phyloP scores from a whole-genome alignment of 129 eudicot genomes.

The Flaveria robusta region DNA sequence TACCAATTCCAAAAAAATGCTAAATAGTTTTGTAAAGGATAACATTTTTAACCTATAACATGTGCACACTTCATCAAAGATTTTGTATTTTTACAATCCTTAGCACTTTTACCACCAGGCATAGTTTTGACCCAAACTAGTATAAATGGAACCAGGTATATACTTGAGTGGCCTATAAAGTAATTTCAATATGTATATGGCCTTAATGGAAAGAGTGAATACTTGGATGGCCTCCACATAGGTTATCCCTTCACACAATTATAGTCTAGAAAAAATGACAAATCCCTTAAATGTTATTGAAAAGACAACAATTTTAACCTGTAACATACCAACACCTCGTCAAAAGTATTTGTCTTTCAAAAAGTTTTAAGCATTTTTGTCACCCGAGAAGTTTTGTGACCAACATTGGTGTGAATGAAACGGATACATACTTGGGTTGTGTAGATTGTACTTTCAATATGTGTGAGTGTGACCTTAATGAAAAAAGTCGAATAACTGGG shows the following conservation, averaged over 20 bases:
- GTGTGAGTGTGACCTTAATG: not conserved
- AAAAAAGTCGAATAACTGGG: not conserved
- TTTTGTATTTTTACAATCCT: not conserved
- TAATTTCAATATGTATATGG: not conserved
- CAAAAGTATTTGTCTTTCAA: not conserved
- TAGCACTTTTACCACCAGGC: not conserved
- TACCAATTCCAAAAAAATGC: not conserved
- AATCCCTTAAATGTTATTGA: not conserved
- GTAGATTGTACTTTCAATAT: not conserved
- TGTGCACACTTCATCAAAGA: not conserved
- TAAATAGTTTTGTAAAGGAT: not conserved
- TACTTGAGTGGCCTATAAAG: not conserved
- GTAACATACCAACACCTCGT: not conserved
- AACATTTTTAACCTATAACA: not conserved
- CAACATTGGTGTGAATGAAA: not conserved
- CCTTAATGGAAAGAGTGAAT: not conserved
- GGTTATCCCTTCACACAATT: not conserved
- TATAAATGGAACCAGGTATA: not conserved
- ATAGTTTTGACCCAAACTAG: not conserved
- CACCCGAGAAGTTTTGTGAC: not conserved
- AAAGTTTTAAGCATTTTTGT: not conserved
- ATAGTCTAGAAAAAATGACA: not conserved
- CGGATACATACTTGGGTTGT: not conserved
- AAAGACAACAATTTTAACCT: not conserved
- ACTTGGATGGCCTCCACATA: slow-evolving; percentile 3